Conservation (phyloP, 768 basidiomycete species). For the Boletus rubroflammeus region DNA sequence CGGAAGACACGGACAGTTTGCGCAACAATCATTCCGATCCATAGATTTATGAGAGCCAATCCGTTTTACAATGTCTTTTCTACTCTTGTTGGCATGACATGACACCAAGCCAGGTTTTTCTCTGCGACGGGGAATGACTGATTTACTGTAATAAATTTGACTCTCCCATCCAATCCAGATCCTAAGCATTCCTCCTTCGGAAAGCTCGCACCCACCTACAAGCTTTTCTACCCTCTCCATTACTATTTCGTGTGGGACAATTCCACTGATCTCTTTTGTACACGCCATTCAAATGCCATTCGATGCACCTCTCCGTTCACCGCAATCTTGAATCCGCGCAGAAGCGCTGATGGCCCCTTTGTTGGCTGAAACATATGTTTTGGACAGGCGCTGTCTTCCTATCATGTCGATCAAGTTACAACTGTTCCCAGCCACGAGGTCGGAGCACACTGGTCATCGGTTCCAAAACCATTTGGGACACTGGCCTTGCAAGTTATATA, state of each 20-base stretch:
- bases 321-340: background rate
- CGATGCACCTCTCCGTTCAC: background rate
- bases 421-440: background rate
- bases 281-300: constrained; percentile 1
- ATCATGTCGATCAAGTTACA: background rate
- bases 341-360: background rate
- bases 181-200: background rate
- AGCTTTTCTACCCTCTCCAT: background rate
- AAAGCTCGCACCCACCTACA: background rate
- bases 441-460: background rate
- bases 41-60: constrained; percentile 24
- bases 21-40: constrained; percentile 11
- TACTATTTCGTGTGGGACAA: background rate
- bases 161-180: constrained; percentile 1
- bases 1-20: constrained; percentile 20
- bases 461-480: background rate
- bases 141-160: constrained; percentile 14
- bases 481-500: background rate
- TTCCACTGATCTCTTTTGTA: background rate
- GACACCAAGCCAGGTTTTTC: constrained; percentile 1
- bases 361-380: background rate
- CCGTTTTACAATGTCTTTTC: constrained; percentile 15
- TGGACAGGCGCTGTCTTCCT: background rate
- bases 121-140: constrained; percentile 3
- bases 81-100: constrained; percentile 10